A percentile compares a stretch with the other conserved stretches of the same genome.
Conservation (phyloP, 257 asterid genomes). For the Solanum lycopersicoides region DNA sequence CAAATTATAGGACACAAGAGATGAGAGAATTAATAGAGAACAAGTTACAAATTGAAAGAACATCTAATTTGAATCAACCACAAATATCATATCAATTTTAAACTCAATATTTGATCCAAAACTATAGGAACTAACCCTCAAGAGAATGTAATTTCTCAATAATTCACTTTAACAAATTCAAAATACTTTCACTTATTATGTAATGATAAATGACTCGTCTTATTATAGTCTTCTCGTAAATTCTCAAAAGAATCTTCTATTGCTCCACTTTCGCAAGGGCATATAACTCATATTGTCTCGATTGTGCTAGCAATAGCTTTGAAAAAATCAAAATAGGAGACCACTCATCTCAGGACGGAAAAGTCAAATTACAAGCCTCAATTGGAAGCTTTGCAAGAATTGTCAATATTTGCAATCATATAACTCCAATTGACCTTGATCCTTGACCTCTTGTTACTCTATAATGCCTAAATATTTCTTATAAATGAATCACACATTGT, state of each 20-base stretch:
- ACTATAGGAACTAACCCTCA: not conserved
- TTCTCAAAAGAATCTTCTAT: too few relatives aligned
- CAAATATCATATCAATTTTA: not conserved
- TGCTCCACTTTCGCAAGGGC: not conserved
- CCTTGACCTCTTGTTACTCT: not conserved
- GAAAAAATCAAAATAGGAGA: too few relatives aligned
- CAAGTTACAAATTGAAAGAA: not conserved
- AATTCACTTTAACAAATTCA: not conserved
- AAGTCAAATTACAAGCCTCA: not conserved
- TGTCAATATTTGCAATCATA: not conserved
- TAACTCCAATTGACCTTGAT: not conserved
- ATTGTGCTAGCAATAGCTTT: not conserved
- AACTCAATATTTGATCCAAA: not conserved
- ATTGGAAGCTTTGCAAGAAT: not conserved
- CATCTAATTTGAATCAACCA: not conserved
- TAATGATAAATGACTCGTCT: not conserved
- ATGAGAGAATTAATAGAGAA: not conserved
- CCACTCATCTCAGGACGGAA: not conserved
- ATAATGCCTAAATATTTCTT: not conserved
- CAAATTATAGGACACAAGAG: not conserved
- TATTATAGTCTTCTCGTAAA: too few relatives aligned
- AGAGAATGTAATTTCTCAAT: not conserved
- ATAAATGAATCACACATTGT: not conserved
- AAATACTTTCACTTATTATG: not conserved
- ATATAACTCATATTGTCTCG: too few relatives aligned